Evolutionary conservation across 139 green algal species (phyloP).

Genomic region (Micractinium sp.): DNA sequence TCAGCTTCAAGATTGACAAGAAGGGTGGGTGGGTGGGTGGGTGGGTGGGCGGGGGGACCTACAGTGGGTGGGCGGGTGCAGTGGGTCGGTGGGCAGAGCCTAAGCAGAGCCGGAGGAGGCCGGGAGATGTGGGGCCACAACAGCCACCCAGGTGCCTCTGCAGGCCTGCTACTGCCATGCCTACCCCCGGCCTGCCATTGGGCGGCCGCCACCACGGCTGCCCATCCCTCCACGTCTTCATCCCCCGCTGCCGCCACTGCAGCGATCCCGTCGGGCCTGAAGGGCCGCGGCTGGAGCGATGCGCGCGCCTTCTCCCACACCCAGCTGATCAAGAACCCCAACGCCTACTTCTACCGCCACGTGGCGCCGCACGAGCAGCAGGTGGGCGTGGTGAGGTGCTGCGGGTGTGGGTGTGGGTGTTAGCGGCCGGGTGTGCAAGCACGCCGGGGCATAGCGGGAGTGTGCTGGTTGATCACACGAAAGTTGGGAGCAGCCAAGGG

Average conservation of each 20-base stretch:
- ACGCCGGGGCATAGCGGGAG: too few relatives aligned
- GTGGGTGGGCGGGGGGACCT: neutral
- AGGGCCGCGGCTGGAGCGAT: slow-evolving; percentile 62
- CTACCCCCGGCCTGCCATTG: too few relatives aligned
- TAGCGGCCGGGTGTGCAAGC: too few relatives aligned
- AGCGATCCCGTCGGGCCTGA: slow-evolving; percentile 55
- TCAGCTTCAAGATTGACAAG: slow-evolving; percentile 53
- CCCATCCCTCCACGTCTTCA: neutral
- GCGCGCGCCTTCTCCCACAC: slow-evolving; percentile 60
- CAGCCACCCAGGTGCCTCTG: too few relatives aligned
- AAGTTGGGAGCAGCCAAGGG: too few relatives aligned
- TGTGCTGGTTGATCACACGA: too few relatives aligned
- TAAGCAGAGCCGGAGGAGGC: too few relatives aligned
- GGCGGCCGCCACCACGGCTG: neutral
- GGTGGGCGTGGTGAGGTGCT: too few relatives aligned
- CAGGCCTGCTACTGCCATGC: too few relatives aligned
- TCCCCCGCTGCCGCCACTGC: neutral
- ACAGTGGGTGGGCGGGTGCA: neutral
- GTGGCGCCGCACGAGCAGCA: slow-evolving; percentile 60
- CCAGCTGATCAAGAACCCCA: slow-evolving; percentile 79
- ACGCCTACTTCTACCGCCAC: slow-evolving; percentile 83
- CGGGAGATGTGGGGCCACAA: too few relatives aligned
- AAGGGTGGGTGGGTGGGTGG: slow-evolving; percentile 12
- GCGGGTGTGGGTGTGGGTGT: too few relatives aligned
- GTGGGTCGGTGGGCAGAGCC: too few relatives aligned